Percentiles rank a stretch among this genome's conserved stretches.
These are phyloP conservation scores for Cadophora sp. DNA, from an alignment of 2,329 filamentous ascomycete genomes.

Conservation along the genomic window DNA sequence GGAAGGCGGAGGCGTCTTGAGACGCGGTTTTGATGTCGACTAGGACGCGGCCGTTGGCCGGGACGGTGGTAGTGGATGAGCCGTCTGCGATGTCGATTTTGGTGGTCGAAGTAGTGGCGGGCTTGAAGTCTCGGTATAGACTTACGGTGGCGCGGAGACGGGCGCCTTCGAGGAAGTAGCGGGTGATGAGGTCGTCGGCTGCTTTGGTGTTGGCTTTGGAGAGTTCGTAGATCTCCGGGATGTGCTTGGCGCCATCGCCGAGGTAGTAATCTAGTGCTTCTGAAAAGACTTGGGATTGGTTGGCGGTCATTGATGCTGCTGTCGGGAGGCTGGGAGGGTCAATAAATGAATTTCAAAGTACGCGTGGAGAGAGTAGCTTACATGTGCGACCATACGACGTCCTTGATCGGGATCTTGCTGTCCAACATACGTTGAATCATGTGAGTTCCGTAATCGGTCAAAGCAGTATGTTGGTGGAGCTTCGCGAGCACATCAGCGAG, in stretches of 20 bases:
- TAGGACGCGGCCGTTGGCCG: slow-evolving; percentile 67
- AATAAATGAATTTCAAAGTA: background rate
- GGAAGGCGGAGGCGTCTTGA: slow-evolving; percentile 64
- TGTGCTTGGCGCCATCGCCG: slow-evolving; percentile 59
- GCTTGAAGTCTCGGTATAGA: slow-evolving; percentile 55
- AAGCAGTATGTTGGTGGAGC: slow-evolving; percentile 54
- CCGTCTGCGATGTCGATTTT: slow-evolving; percentile 58
- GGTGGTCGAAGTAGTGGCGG: slow-evolving; percentile 46
- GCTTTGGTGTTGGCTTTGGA: slow-evolving; percentile 61
- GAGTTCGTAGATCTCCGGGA: slow-evolving; percentile 65
- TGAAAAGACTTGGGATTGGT: slow-evolving; percentile 74
- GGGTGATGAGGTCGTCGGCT: slow-evolving; percentile 68
- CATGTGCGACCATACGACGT: slow-evolving; percentile 59
- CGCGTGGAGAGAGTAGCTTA: slow-evolving; percentile 26
- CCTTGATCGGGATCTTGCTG: slow-evolving; percentile 64
- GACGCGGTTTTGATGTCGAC: slow-evolving; percentile 65
- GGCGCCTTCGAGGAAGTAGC: slow-evolving; percentile 73
- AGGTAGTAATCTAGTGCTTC: slow-evolving; percentile 78
- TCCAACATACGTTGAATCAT: slow-evolving; percentile 71
- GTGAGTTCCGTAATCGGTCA: slow-evolving; percentile 69
- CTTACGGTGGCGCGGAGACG: slow-evolving; percentile 69
- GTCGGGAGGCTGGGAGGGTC: slow-evolving; percentile 54
- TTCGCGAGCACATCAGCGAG: slow-evolving; percentile 58
- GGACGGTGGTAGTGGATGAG: slow-evolving; percentile 52
- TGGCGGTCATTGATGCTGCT: slow-evolving; percentile 70